A percentile compares a stretch with the other conserved stretches of the same genome.
Evolutionary conservation across 2,329 filamentous ascomycete species (phyloP).

Genomic region (Leptographium procerum): DNA sequence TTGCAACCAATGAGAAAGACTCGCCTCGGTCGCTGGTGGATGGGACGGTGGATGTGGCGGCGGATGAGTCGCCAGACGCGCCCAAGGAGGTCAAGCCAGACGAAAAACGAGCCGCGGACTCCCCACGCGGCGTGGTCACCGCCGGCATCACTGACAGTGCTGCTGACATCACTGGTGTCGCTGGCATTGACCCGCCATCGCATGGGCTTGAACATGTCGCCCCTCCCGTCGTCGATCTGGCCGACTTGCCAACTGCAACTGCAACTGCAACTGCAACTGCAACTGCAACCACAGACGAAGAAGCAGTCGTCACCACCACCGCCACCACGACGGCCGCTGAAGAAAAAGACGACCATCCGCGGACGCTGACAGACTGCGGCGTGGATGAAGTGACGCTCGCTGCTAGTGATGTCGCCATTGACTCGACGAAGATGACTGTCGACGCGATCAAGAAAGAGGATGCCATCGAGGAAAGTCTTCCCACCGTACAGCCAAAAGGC

Average conservation of each 20-base stretch:
- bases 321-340: not conserved
- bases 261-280: too few species aligned
- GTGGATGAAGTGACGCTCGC: not conserved
- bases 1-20: not conserved
- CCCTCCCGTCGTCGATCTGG: not conserved
- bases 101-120: not conserved
- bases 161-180: not conserved
- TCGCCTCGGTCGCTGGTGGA: not conserved
- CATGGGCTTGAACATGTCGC: not conserved
- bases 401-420: not conserved
- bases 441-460: not conserved
- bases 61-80: not conserved
- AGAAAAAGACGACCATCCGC: not conserved
- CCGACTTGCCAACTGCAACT: not conserved
- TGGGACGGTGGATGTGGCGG: not conserved
- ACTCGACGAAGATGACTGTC: not conserved
- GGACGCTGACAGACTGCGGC: not conserved
- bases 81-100: not conserved
- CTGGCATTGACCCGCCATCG: not conserved
- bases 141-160: not conserved
- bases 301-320: too few species aligned
- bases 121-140: not conserved
- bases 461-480: too few species aligned
- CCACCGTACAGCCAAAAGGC: not conserved
- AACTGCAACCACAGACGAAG: not conserved